These are phyloP conservation scores for Panaeolus cyanescens DNA, from an alignment of 768 basidiomycete species.

Conservation along the genomic window DNA sequence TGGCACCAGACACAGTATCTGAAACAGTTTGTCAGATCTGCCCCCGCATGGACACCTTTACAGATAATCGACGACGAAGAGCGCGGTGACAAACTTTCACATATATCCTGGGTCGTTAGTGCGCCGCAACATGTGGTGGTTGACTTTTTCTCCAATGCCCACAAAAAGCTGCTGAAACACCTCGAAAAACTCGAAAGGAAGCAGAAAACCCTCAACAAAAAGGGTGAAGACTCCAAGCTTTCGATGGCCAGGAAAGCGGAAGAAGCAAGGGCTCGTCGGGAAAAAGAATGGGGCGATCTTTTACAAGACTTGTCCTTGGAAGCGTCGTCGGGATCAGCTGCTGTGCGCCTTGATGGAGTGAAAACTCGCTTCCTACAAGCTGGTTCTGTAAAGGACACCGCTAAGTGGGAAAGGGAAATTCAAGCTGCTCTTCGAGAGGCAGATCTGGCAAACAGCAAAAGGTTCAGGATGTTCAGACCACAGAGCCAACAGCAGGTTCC, in stretches of 20 bases:
- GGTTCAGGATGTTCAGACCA: constrained; percentile 36
- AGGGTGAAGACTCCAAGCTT: constrained; percentile 45
- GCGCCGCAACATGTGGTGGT: constrained; percentile 54
- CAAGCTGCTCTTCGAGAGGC: constrained; percentile 56
- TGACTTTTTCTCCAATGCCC: constrained; percentile 43
- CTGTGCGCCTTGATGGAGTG: constrained; percentile 54
- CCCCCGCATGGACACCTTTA: constrained; percentile 47
- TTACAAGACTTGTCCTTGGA: constrained; percentile 56
- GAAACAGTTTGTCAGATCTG: constrained; percentile 45
- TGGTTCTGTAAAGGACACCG: constrained; percentile 44
- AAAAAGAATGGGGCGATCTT: constrained; percentile 66
- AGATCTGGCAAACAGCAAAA: constrained; percentile 46
- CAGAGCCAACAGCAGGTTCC: constrained; percentile 20
- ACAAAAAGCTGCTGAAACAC: constrained; percentile 40
- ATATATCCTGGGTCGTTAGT: constrained; percentile 54
- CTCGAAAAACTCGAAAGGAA: constrained; percentile 42
- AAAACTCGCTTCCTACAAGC: constrained; percentile 61
- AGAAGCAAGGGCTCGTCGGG: constrained; percentile 57
- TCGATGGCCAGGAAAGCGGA: constrained; percentile 65
- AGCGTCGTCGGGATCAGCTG: constrained; percentile 47
- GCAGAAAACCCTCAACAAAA: constrained; percentile 34
- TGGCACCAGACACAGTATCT: constrained; percentile 73
- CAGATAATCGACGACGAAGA: constrained; percentile 42
- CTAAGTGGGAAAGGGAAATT: constrained; percentile 69
- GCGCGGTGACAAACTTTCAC: constrained; percentile 38